Conservation (phyloP, 768 basidiomycete genomes). For the Lentinula sp. region DNA sequence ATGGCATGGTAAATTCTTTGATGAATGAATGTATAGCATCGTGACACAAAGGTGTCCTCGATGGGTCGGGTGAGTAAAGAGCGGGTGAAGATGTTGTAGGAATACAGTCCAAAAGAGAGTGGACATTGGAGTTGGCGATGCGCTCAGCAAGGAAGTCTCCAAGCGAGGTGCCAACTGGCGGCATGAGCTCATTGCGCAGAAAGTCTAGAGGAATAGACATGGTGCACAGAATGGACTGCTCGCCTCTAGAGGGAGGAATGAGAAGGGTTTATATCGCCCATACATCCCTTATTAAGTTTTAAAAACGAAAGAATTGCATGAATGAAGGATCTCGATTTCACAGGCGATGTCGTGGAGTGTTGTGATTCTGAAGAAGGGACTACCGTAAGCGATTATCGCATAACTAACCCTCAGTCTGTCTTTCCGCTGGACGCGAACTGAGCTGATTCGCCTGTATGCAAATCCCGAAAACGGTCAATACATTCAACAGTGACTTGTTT, state of each 20-base stretch:
- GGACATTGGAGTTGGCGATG: conserved; percentile 23
- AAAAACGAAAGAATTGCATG: background rate
- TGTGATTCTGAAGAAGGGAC: background rate
- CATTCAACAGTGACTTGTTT: background rate
- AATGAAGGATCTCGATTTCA: conserved; percentile 3
- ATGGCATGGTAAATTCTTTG: conserved; percentile 31
- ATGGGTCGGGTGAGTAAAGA: conserved; percentile 31
- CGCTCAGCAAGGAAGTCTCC: conserved; percentile 29
- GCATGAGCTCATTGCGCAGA: conserved; percentile 18
- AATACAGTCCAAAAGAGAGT: conserved; percentile 35
- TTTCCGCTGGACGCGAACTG: background rate
- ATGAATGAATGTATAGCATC: conserved; percentile 30
- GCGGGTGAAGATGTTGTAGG: conserved; percentile 26
- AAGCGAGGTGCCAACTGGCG: conserved; percentile 23
- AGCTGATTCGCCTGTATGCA: background rate
- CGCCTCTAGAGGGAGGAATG: background rate
- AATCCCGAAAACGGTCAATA: background rate
- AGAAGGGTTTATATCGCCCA: background rate
- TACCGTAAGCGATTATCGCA: conserved; percentile 1
- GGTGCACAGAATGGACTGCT: background rate
- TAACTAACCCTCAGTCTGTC: background rate
- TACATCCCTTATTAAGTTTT: background rate
- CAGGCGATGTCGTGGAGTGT: background rate
- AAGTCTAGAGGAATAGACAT: conserved; percentile 29
- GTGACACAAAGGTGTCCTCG: conserved; percentile 29